Evolutionary conservation across 2,329 filamentous ascomycete genomes (phyloP).

Genomic region (Immersiporthe knoxdaviesiana): DNA sequence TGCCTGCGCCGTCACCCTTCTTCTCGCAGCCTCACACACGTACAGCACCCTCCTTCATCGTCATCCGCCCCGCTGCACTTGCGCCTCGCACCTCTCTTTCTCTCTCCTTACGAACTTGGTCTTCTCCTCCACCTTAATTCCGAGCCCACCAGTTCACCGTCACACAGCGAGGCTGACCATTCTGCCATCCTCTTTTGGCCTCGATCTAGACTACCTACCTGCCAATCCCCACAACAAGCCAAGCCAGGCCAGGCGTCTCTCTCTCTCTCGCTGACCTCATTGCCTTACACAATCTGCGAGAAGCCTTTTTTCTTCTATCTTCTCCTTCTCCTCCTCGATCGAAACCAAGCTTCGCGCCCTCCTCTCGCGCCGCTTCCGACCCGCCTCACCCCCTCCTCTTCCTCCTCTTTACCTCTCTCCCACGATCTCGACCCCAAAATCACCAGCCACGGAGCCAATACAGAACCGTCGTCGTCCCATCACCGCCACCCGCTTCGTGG

Average conservation of each 20-base stretch:
- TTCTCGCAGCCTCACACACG: background rate
- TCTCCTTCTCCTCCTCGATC: background rate
- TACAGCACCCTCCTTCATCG: constrained; percentile 20
- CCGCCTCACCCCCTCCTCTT: background rate
- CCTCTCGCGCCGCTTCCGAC: constrained; percentile 4
- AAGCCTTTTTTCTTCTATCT: background rate
- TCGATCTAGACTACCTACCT: constrained; percentile 20
- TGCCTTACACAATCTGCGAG: constrained; percentile 12
- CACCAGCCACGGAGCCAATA: constrained; percentile 55
- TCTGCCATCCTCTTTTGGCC: constrained; percentile 11
- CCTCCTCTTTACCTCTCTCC: constrained; percentile 30
- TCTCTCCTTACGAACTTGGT: constrained; percentile 3
- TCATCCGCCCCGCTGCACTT: constrained; percentile 27
- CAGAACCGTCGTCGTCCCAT: constrained; percentile 47
- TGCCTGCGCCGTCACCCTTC: constrained; percentile 1
- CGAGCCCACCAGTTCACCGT: background rate
- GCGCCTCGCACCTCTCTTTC: constrained; percentile 2
- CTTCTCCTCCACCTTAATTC: constrained; percentile 22
- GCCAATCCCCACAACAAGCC: constrained; percentile 17
- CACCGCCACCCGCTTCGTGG: constrained; percentile 50
- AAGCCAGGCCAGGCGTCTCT: background rate
- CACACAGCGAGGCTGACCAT: constrained; percentile 24
- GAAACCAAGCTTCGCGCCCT: constrained; percentile 16
- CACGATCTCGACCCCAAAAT: constrained; percentile 38
- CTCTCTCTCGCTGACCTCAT: constrained; percentile 17